Conservation (phyloP, 345 rosid genomes). For the Microthlaspi erraticum region DNA sequence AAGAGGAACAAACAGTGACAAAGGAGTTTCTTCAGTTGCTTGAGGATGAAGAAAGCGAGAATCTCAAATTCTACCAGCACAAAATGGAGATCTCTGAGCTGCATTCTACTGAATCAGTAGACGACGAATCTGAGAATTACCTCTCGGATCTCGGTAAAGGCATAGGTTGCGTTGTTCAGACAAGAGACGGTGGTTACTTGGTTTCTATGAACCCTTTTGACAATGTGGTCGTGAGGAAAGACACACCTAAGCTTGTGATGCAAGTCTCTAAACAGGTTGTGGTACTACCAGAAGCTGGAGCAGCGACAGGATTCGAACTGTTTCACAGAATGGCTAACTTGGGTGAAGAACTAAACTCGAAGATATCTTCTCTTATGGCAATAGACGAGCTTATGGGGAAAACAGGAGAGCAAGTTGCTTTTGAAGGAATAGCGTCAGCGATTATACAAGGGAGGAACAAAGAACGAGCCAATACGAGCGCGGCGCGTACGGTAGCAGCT, state of each 20-base stretch:
- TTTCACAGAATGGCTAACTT: conserved; percentile 71
- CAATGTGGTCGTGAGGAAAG: conserved; percentile 62
- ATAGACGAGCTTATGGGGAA: conserved; percentile 85
- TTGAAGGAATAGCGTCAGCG: conserved; percentile 94
- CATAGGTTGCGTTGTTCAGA: conserved; percentile 84
- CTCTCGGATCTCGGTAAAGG: conserved; percentile 90
- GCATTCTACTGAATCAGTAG: conserved; percentile 48
- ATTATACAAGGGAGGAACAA: conserved; percentile 92
- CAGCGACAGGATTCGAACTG: conserved; percentile 63
- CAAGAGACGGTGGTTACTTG: conserved; percentile 88
- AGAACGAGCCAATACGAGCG: conserved; percentile 88
- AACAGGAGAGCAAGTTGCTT: conserved; percentile 96
- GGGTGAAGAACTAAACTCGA: conserved; percentile 71
- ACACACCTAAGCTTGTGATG: conserved; percentile 87
- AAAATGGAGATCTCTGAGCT: conserved; percentile 58
- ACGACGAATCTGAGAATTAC: conserved; percentile 59
- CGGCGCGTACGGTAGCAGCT: conserved; percentile 78
- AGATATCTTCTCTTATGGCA: conserved; percentile 66
- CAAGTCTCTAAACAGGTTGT: conserved; percentile 86
- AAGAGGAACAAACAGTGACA: conserved; percentile 83
- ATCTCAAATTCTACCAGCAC: conserved; percentile 48
- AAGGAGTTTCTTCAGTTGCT: conserved; percentile 88
- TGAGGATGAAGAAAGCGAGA: conserved; percentile 63
- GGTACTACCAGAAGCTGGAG: conserved; percentile 34
- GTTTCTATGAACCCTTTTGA: conserved; percentile 89